Base-by-base conservation (phyloP, 1,284 basidiomycete species). In the Leccinum fuscescens region DNA sequence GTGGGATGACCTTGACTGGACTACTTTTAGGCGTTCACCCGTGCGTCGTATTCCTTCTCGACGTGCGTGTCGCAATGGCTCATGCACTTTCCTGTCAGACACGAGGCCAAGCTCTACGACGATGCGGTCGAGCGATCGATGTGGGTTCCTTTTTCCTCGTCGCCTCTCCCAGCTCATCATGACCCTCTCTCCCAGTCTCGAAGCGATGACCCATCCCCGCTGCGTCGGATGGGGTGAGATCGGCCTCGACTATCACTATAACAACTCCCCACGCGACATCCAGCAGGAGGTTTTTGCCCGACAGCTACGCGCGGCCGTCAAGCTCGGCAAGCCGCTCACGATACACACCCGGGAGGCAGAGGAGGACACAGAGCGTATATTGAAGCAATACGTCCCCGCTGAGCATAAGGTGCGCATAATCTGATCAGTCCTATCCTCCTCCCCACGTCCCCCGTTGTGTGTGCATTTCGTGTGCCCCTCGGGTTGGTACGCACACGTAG, bases 211-310 rank as follows among this genome's bases (percentile, higher is more conserved):
- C 0, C 90, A 93, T 66, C 88, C 89, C 3, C 84, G 88, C 9
- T 92, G 90, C 65, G 90, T 93, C 5, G 89, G 89, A 7, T 91
- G 88, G 87, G 92, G 92, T 0, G 91, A 93, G 69, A 93, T 92
- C 57, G 91, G 92, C 0, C 80, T 94, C 4, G 92, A 94, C 65
- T 92, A 92, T 67, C 89, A 92, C 71, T 92, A 92, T 69, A 85
- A 90, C 69, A 81, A 85, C 65, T 90, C 90, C 0, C 88, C 90
- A 0, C 82, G 86, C 9, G 80, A 84, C 0, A 65, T 85, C 0
- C 91, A 93, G 68, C 85, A 81, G 62, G 73, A 76, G 0, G 83
- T 92, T 5, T 86, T 93, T 60, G 72, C 74, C 2, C 78, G 87
- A 22, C 92, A 93, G 69, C 80, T 93, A 11, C 77, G 78, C 15